Conservation (phyloP, 2,329 filamentous ascomycete genomes). For the Cryphonectria nitschkei region DNA sequence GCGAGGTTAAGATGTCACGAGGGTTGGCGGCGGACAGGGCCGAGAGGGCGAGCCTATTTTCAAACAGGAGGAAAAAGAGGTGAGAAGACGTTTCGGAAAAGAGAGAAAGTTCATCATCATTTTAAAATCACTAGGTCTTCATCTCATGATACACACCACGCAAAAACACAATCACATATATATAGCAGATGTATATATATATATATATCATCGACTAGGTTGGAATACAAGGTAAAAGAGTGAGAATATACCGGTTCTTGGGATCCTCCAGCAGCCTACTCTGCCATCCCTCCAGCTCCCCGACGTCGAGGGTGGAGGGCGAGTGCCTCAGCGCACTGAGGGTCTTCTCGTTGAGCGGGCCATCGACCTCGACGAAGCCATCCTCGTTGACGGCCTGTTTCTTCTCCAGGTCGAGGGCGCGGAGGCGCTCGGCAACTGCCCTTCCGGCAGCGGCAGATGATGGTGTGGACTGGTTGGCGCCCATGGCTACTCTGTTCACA, state of each 20-base stretch:
- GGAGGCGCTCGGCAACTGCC: conserved; percentile 49
- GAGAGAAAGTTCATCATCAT: background rate
- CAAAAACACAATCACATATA: too few relatives aligned
- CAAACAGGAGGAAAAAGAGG: background rate
- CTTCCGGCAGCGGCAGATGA: conserved; percentile 43
- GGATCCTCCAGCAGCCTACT: conserved; percentile 64
- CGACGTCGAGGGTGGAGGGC: conserved; percentile 54
- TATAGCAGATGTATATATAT: too few relatives aligned
- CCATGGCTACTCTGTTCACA: conserved; percentile 43
- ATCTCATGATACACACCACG: background rate
- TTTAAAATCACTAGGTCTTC: background rate
- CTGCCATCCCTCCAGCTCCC: conserved; percentile 62
- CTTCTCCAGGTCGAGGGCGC: conserved; percentile 45
- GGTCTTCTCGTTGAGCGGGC: conserved; percentile 39
- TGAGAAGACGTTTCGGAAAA: background rate
- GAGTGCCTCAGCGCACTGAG: conserved; percentile 34
- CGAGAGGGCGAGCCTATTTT: conserved; percentile 69
- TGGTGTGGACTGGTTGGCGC: conserved; percentile 48
- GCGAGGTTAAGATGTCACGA: conserved; percentile 66
- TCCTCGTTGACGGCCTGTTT: conserved; percentile 43
- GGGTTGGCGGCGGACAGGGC: conserved; percentile 72
- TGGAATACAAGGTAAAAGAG: background rate
- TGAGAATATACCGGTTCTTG: conserved; percentile 59
- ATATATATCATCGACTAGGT: too few relatives aligned
- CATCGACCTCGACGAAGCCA: conserved; percentile 56